Base-by-base conservation (phyloP, 2,329 filamentous ascomycete genomes). In the Scleromitrula shiraiana region DNA sequence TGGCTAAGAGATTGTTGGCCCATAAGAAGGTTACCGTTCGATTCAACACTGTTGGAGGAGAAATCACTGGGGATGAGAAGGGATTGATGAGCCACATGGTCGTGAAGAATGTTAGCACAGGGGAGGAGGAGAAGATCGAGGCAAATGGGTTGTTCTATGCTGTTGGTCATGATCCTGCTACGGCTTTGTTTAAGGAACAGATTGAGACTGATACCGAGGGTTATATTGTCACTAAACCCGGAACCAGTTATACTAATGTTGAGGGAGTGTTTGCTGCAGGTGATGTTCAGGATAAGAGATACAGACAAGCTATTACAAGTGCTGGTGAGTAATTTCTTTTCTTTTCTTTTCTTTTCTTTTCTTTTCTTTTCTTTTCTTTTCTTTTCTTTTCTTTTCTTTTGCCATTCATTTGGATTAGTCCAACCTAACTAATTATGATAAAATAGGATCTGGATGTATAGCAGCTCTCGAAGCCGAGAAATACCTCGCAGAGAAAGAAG, bases 231-330 rank as follows among this genome's bases (percentile, higher is more conserved):
- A 98, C 93, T 49, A 80, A 85, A 68, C 85, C 93, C 3, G 94
- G 93, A 49, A 91, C 88, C 38, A 88, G 88, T 50, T 76, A 85
- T 63, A 98, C 93, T 40, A 95, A 81, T 68, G 69, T 96, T 5
- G 80, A 88, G 64, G 93, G 93, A 66, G 88, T 98, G 17, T 98
- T 96, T 65, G 93, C 93, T 30, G 93, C 91, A 8, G 93, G 93
- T 55, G 93, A 98, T 65, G 94, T 98, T 8, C 93, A 98, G 74
- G 94, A 98, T 67, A 98, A 97, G 83, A 82, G 84, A 65, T 98
- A 98, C 69, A 81, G 93, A 66, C 93, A 98, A 73, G 93, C 93
- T 39, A 94, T 98, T 58, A 98, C 93, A 56, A 96, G 90, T 71
- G 93, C 93, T 60, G 91, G 88, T 89, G 74, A 65, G 83, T 78